These are phyloP conservation scores for Lentinula detonsa DNA, from an alignment of 768 basidiomycete genomes.

Conservation along the genomic window DNA sequence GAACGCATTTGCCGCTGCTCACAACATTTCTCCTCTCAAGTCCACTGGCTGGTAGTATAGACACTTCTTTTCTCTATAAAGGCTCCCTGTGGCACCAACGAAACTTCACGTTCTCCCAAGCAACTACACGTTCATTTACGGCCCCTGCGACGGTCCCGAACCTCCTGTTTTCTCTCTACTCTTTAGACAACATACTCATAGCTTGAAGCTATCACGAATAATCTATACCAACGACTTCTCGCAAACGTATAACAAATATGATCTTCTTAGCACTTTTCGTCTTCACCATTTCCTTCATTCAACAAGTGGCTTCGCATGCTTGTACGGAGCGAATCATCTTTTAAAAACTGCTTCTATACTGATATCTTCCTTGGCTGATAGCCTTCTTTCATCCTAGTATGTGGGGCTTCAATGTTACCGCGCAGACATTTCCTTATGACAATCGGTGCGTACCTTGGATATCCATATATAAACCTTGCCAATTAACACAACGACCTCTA, in stretches of 20 bases:
- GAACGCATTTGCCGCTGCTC: background rate
- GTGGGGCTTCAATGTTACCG: conserved; percentile 43
- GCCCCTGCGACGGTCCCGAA: background rate
- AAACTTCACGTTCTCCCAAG: background rate
- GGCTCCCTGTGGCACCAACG: background rate
- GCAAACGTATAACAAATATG: background rate
- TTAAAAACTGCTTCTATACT: background rate
- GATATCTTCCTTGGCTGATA: background rate
- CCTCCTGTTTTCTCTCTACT: too few relatives aligned
- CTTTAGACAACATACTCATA: background rate
- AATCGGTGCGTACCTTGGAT: conserved; percentile 35
- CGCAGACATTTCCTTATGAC: conserved; percentile 31
- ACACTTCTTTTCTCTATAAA: background rate
- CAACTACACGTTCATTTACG: background rate
- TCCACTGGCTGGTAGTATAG: conserved; percentile 1
- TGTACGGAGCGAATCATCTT: background rate
- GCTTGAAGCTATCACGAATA: background rate
- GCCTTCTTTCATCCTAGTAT: conserved; percentile 32
- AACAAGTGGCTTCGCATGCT: background rate
- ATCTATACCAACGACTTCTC: background rate
- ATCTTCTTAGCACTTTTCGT: background rate
- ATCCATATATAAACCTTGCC: conserved; percentile 19
- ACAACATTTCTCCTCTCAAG: background rate
- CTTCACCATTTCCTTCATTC: background rate
- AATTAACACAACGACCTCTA: too few relatives aligned